phyloP scores from a whole-genome alignment of 495 filamentous ascomycete species.

The Penicillium herquei region DNA sequence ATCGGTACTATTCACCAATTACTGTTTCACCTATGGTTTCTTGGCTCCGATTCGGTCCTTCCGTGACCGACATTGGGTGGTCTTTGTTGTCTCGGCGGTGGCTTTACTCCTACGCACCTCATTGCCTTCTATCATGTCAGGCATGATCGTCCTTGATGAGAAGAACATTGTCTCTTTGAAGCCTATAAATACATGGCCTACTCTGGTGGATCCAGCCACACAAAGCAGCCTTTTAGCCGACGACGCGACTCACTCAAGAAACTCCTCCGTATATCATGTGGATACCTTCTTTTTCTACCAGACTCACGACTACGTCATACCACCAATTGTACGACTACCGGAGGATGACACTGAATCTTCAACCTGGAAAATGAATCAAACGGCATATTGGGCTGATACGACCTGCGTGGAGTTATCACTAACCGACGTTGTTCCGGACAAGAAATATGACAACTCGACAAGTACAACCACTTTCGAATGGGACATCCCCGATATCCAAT shows the following conservation, averaged over 20 bases:
- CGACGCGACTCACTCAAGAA: background rate
- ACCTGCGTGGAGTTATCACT: conserved; percentile 7
- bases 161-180: conserved; percentile 1
- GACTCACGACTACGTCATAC: conserved; percentile 9
- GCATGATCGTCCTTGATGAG: conserved; percentile 13
- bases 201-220: conserved; percentile 13
- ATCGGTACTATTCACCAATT: conserved; percentile 27
- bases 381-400: conserved; percentile 25
- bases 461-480: background rate
- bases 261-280: background rate
- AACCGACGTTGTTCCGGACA: background rate
- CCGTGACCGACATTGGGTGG: conserved; percentile 26
- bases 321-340: conserved; percentile 11
- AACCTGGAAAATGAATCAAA: conserved; percentile 18
- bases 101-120: conserved; percentile 16
- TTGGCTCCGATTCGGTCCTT: conserved; percentile 18
- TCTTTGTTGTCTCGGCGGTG: conserved; percentile 17
- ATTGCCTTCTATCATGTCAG: conserved; percentile 21
- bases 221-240: conserved; percentile 16
- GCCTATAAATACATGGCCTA: conserved; percentile 22
- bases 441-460: background rate
- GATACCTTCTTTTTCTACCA: conserved; percentile 11
- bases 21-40: conserved; percentile 19
- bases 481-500: background rate
- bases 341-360: conserved; percentile 6